Base-by-base conservation (phyloP, 495 filamentous ascomycete species). In the Melanomma pulvis-pyrius region DNA sequence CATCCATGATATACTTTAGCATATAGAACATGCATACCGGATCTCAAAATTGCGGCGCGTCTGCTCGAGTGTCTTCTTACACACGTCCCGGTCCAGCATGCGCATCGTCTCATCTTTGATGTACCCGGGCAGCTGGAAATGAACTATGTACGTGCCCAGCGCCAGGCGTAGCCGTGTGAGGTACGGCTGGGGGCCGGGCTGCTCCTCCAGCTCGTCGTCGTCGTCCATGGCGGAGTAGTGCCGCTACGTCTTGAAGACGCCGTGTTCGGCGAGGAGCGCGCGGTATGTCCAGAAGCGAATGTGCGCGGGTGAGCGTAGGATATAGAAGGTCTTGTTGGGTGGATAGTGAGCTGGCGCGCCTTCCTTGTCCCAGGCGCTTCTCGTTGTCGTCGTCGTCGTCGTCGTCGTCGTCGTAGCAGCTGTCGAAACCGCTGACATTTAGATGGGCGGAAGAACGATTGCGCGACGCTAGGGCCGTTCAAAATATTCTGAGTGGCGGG, bases 61-160 rank as follows among this genome's bases (percentile, higher is more conserved):
- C 24, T 57, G 59, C 51, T 73, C 68, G 11, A 77, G 61, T 30
- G 74, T 76, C 53, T 66, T 72, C 34, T 75, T 75, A 52, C 60
- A 65, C 2, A 73, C 71, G 41, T 68, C 60, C 24, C 51, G 52
- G 49, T 76, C 76, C 39, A 79, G 68, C 59, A 74, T 70, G 25
- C 68, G 70, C 68, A 79, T 70, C 11, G 69, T 74, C 12, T 62
- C 36, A 11, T 73, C 70, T 25, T 71, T 71, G 36, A 77, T 61
- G 57, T 79, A 79, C 17, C 61, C 70, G 0, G 74, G 66, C 3
- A 54, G 52, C 29, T 67, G 67, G 71, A 79, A 77, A 59, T 79
- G 76, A 19, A 75, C 62, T 0, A 71, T 70, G 68, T 74, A 79
- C 26, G 74, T 63, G 15, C 68, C 64, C 4, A 77, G 55, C 24